A percentile compares a stretch with the other conserved stretches of the same genome.
Conservation (phyloP, 2,329 filamentous ascomycete genomes). For the Blastomyces percursus region DNA sequence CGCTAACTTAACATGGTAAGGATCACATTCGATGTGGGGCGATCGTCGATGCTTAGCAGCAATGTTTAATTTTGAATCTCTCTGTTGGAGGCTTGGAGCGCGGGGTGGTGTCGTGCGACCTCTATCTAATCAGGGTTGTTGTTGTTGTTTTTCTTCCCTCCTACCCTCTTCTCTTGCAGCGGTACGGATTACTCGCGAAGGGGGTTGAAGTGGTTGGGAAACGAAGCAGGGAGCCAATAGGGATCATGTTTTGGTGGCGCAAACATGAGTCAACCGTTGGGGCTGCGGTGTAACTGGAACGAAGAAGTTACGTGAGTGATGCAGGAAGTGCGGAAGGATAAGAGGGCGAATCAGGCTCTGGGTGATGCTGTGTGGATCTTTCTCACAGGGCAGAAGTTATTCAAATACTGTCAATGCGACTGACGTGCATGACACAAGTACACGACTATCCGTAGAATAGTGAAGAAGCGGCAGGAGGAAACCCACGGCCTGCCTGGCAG, state of each 20-base stretch:
- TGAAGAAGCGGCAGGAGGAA: background rate
- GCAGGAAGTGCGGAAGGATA: background rate
- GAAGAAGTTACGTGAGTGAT: background rate
- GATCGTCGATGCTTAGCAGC: slow-evolving; percentile 1
- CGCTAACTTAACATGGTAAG: background rate
- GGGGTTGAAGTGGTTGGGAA: background rate
- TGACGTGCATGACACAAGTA: background rate
- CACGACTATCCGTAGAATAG: background rate
- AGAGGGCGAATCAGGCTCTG: background rate
- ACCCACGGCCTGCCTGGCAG: background rate
- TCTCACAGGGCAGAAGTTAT: background rate
- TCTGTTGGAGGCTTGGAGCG: background rate
- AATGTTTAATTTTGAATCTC: background rate
- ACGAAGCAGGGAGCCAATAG: background rate
- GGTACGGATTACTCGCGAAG: no score
- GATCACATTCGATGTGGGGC: background rate
- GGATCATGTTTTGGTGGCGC: background rate
- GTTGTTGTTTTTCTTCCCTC: no score
- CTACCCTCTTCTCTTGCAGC: background rate
- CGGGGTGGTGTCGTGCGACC: background rate
- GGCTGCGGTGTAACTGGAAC: background rate
- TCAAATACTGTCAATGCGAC: background rate
- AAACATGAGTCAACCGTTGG: slow-evolving; percentile 4
- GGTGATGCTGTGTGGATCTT: background rate
- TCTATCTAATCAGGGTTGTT: background rate